phyloP scores from a whole-genome alignment of 768 basidiomycete genomes.

The Mycena capillaripes region DNA sequence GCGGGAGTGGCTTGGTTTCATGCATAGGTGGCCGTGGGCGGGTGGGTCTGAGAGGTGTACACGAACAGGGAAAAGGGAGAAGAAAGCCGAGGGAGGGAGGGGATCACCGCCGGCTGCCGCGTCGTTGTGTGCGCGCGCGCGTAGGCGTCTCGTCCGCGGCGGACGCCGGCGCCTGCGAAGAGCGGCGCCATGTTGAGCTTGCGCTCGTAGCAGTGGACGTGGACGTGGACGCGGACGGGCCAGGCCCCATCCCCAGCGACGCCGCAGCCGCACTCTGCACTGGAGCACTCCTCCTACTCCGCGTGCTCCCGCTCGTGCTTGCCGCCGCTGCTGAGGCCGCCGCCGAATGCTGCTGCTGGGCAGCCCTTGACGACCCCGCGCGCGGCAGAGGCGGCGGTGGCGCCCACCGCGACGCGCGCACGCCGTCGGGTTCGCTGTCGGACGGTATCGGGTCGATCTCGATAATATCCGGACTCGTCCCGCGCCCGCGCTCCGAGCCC shows the following conservation, averaged over 20 bases:
- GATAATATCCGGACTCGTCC: constrained; percentile 19
- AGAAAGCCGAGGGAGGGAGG: no score
- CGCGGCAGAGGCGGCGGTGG: constrained; percentile 26
- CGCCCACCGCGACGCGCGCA: constrained; percentile 29
- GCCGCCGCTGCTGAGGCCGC: no score
- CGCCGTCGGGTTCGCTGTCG: constrained; percentile 23
- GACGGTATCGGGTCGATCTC: constrained; percentile 22
- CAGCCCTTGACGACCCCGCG: constrained; percentile 18
- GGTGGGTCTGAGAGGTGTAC: no score
- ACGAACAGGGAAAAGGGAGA: no score
- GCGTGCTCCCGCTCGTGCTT: constrained; percentile 1
- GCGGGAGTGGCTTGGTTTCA: no score
- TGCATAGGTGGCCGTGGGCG: no score
- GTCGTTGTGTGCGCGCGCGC: constrained; percentile 22
- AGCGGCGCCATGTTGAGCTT: constrained; percentile 30
- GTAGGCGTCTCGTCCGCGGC: constrained; percentile 23
- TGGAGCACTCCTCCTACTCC: constrained; percentile 14
- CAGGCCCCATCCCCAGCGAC: constrained; percentile 15
- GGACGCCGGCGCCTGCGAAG: constrained; percentile 2
- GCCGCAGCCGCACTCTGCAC: constrained; percentile 15
- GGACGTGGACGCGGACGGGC: not conserved
- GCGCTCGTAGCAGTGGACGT: not conserved
- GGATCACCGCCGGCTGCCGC: constrained; percentile 28
- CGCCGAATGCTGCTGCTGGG: not conserved
- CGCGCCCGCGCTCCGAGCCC: constrained; percentile 8